Evolutionary conservation across 2,329 filamentous ascomycete species (phyloP), one percentile per base, ranked within the genome.

Genomic region (Cladosporium sp.): DNA sequence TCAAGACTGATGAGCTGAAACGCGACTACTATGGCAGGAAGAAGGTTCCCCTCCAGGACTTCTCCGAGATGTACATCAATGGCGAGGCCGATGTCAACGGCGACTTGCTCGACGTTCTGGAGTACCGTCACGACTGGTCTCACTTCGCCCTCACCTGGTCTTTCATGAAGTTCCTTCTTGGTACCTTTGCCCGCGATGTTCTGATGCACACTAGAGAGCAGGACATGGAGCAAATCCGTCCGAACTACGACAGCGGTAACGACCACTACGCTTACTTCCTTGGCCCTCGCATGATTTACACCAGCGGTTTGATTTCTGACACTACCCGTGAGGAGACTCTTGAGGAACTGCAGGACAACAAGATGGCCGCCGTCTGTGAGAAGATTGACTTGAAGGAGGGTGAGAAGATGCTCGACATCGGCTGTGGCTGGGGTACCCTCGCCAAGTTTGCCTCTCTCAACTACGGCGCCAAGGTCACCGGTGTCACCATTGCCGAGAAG

Each of bases 191-290:
- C 57, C 89, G 89, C 41, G 92, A 96, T 71, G 81, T 95, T 56
- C 85, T 96, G 63, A 85, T 96, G 79, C 92, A 97, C 78, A 91
- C 88, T 62, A 83, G 89, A 52, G 90, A 88, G 52, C 91, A 96
- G 75, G 92, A 97, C 62, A 91, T 96, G 80, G 92, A 97, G 73
- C 93, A 97, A 75, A 91, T 97, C 51, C 89, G 91, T 68, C 89
- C 91, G 71, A 90, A 96, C 77, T 99, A 99, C 73, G 93, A 97
- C 79, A 86, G 90, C 58, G 93, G 93, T 67, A 90, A 99, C 70
- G 93, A 97, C 73, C 96, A 96, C 76, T 99, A 99, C 78, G 86
- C 83, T 69, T 99, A 91, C 90, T 97, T 97, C 80, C 82, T 97
- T 57, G 93, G 93, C 55, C 92, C 92, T 53, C 91, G 92, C 67